Evolutionary conservation across 768 basidiomycete species (phyloP).

Genomic region (Rhodosporidiobolus sp.): DNA sequence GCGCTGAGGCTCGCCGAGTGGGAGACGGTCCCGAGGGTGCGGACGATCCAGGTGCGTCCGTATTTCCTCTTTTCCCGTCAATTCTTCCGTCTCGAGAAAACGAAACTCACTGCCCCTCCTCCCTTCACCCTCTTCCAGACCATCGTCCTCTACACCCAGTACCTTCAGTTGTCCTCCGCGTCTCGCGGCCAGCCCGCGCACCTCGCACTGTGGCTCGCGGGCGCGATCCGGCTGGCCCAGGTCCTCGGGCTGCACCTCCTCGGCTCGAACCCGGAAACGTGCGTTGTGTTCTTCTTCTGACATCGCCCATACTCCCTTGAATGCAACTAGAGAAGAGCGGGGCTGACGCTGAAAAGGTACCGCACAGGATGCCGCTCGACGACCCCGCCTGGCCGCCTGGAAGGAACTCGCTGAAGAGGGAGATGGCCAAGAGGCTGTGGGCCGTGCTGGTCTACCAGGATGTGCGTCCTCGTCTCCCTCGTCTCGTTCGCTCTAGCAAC

Average conservation of each 20-base stretch:
- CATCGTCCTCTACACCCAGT: slow-evolving; percentile 40
- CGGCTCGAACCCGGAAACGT: slow-evolving; percentile 37
- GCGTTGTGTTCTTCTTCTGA: neutral
- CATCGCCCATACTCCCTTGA: no score
- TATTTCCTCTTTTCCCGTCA: no score
- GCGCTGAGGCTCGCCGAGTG: slow-evolving; percentile 35
- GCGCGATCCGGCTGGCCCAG: slow-evolving; percentile 32
- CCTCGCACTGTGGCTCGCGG: slow-evolving; percentile 34
- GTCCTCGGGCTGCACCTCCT: slow-evolving; percentile 32
- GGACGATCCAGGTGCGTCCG: slow-evolving; percentile 34
- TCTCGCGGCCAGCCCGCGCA: slow-evolving; percentile 34
- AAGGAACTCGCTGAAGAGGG: slow-evolving; percentile 34
- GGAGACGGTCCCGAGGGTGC: slow-evolving; percentile 29
- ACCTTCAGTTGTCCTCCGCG: slow-evolving; percentile 38
- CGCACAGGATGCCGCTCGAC: slow-evolving; percentile 33
- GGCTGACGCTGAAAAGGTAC: neutral
- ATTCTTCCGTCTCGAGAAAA: neutral
- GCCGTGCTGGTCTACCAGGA: slow-evolving; percentile 38
- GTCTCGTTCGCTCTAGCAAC: no score
- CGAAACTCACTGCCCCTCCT: neutral
- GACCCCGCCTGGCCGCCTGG: slow-evolving; percentile 39
- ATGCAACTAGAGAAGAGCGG: no score
- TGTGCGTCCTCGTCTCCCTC: slow-evolving; percentile 11
- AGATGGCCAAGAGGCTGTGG: slow-evolving; percentile 39
- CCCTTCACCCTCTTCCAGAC: slow-evolving; percentile 13